These are phyloP conservation scores for Lachnellula subtilissima DNA, from an alignment of 2,329 filamentous ascomycete species.

Conservation along the genomic window DNA sequence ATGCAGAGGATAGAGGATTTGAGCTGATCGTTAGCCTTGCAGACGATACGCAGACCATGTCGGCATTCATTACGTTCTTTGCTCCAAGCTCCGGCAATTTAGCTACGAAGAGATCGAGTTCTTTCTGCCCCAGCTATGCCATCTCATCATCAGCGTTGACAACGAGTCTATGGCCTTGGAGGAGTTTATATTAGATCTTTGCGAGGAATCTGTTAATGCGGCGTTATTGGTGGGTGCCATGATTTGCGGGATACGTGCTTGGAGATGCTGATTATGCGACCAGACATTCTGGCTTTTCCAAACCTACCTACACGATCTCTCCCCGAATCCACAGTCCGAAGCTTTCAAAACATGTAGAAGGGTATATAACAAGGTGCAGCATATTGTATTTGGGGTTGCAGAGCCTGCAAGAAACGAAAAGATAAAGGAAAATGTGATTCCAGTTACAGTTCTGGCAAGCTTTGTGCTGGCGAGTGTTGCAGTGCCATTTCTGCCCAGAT, in stretches of 20 bases:
- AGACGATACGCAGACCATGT: slow-evolving; percentile 87
- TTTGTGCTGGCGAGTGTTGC: slow-evolving; percentile 74
- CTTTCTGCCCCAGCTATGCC: slow-evolving; percentile 83
- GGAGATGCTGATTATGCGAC: slow-evolving; percentile 15
- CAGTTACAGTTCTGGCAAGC: slow-evolving; percentile 75
- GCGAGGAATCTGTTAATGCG: slow-evolving; percentile 81
- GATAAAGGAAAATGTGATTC: slow-evolving; percentile 76
- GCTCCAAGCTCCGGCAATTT: slow-evolving; percentile 83
- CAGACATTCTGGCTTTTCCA: slow-evolving; percentile 90
- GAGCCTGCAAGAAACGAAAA: slow-evolving; percentile 66
- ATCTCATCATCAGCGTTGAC: slow-evolving; percentile 81
- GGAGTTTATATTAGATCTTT: slow-evolving; percentile 80
- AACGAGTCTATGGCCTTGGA: slow-evolving; percentile 90
- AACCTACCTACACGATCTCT: slow-evolving; percentile 78
- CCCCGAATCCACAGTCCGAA: slow-evolving; percentile 66
- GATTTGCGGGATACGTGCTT: not conserved
- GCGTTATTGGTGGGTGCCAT: slow-evolving; percentile 64
- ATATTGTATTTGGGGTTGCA: slow-evolving; percentile 75
- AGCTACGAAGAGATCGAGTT: slow-evolving; percentile 90
- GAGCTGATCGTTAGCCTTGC: slow-evolving; percentile 12
- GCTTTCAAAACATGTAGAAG: slow-evolving; percentile 77
- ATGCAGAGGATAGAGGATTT: not conserved
- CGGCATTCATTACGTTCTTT: slow-evolving; percentile 84
- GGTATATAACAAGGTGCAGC: slow-evolving; percentile 84
- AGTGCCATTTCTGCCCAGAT: slow-evolving; percentile 68